Base-by-base conservation (phyloP, 768 basidiomycete species). In the Mycena filopes region DNA sequence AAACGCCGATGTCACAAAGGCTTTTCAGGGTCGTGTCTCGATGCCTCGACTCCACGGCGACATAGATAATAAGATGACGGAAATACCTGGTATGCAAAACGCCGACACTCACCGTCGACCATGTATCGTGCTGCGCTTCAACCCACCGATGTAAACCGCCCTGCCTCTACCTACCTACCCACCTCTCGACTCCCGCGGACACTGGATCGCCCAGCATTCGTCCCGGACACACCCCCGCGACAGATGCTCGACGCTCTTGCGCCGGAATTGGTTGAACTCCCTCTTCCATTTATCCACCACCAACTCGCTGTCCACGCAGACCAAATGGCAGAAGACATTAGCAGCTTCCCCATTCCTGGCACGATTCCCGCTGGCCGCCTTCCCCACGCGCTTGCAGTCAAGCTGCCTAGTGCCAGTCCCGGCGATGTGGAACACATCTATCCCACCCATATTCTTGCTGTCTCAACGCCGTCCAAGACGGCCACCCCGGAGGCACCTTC, bases 271-370 rank as follows among this genome's bases (percentile, higher is more conserved):
- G 74, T 62, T 15, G 78, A 79, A 16, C 74, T 83, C 2, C 82
- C 84, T 1, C 70, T 83, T 43, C 78, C 81, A 21, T 87, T 83
- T 66, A 77, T 87, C 55, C 82, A 77, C 21, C 76, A 79, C 36
- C 66, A 67, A 53, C 23, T 63, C 23, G 18, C 21, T n/a, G 21
- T 51, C 15, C 31, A 40, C 15, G 40, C 41, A 7, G 45, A 33
- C 3, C 43, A 41, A 26, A 47, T 67, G 50, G 9, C 58, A 13
- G 48, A n/a, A 1, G 66, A 57, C 16, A 45, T 67, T n/a, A 26
- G 10, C 20, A 33, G 28, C 11, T 26, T 63, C 28, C 40, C 20
- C 1, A 2, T 59, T 1, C 41, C 56, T 16, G 10, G 31, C 41
- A 59, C 51, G 33, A 42, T 48, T 28, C 29, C 45, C 28, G 41